A percentile compares a stretch with the other conserved stretches of the same genome.
Evolutionary conservation across 192 early-diverging fungal genomes (phyloP).

Genomic region (Mortierella alpina): DNA sequence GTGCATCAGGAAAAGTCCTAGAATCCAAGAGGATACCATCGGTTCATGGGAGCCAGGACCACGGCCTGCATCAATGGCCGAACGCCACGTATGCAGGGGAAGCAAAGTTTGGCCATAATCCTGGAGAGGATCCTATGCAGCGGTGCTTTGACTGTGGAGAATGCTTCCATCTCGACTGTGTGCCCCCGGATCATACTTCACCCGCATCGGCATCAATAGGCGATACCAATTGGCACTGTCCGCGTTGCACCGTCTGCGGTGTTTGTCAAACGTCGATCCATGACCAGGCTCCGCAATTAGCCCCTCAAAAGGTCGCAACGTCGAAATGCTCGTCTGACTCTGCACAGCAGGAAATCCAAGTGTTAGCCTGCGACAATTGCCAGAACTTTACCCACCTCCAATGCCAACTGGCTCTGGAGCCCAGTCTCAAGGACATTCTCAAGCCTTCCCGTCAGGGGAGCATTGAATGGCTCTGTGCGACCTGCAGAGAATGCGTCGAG

Average conservation of each 20-base stretch:
- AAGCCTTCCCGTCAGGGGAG: neutral
- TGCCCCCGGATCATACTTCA: neutral
- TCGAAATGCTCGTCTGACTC: neutral
- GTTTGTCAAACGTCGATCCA: slow-evolving; percentile 22
- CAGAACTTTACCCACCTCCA: slow-evolving; percentile 15
- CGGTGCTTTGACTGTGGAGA: slow-evolving; percentile 61
- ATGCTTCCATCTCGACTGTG: slow-evolving; percentile 60
- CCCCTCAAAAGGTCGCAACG: neutral
- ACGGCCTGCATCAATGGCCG: neutral
- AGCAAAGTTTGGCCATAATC: neutral
- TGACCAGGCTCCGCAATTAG: neutral
- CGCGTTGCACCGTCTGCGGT: slow-evolving; percentile 22
- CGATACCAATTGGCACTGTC: slow-evolving; percentile 21
- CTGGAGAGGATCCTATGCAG: slow-evolving; percentile 7
- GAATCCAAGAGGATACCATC: slow-evolving; percentile 1
- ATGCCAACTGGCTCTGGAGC: slow-evolving; percentile 38
- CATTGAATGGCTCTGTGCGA: slow-evolving; percentile 33
- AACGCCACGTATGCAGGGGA: neutral
- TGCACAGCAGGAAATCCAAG: slow-evolving; percentile 5
- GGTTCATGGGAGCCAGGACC: neutral
- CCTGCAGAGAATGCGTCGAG: slow-evolving; percentile 42
- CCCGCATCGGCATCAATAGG: neutral
- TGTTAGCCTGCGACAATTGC: slow-evolving; percentile 30
- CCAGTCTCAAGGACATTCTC: slow-evolving; percentile 10
- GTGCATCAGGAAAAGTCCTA: slow-evolving; percentile 1